A percentile compares a stretch with the other conserved stretches of the same genome.
These are phyloP conservation scores for Trichosporon ovoides DNA, from an alignment of 1,284 basidiomycete genomes.

Conservation along the genomic window DNA sequence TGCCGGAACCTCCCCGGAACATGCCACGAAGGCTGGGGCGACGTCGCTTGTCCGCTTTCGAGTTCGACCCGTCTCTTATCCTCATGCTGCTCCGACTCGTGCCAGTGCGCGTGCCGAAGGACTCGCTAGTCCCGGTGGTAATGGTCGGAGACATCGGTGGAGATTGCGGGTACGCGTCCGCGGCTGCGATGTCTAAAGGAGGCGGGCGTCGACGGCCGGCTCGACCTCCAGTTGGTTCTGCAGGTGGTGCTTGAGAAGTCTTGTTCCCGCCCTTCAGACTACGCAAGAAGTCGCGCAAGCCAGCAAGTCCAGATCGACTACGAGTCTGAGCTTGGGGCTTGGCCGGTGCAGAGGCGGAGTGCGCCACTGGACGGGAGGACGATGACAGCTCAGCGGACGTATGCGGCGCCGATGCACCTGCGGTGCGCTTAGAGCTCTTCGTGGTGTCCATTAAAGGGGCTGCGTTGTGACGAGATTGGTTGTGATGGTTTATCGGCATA, in stretches of 20 bases:
- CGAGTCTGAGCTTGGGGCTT: slow-evolving; percentile 15
- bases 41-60: slow-evolving; percentile 15
- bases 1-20: slow-evolving; percentile 39
- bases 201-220: slow-evolving; percentile 9
- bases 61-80: neutral
- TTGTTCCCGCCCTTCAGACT: slow-evolving; percentile 20
- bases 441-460: neutral
- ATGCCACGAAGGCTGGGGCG: slow-evolving; percentile 36
- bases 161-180: slow-evolving; percentile 8
- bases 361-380: neutral
- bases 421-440: neutral
- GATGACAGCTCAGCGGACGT: neutral
- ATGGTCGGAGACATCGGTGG: slow-evolving; percentile 10
- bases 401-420: neutral
- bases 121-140: neutral
- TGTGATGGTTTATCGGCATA: slow-evolving; percentile 5
- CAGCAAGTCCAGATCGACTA: slow-evolving; percentile 33
- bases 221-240: neutral
- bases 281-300: slow-evolving; percentile 41
- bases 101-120: slow-evolving; percentile 1
- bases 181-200: slow-evolving; percentile 12
- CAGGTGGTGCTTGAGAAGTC: neutral
- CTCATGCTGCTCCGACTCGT: slow-evolving; percentile 7
- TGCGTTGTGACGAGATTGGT: neutral
- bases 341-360: slow-evolving; percentile 15